Evolutionary conservation across 768 basidiomycete species (phyloP).

Genomic region (Termitomyces sp.): DNA sequence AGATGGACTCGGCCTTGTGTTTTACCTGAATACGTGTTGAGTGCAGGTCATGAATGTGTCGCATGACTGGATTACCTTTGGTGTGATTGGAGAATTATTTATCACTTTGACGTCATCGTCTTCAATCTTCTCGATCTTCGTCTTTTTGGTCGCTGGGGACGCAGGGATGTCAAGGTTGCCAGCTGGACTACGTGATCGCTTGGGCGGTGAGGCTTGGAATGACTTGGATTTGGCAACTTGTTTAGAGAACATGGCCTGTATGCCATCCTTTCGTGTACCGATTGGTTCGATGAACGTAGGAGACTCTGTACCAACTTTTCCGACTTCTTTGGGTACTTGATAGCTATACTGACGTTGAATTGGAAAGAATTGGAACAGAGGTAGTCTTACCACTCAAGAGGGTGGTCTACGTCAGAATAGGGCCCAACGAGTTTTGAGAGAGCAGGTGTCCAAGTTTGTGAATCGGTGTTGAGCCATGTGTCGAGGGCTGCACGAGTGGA

Average conservation of each 20-base stretch:
- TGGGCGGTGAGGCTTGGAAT: not conserved
- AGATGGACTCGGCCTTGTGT: not conserved
- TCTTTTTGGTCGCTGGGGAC: not conserved
- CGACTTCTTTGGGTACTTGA: slow-evolving; percentile 84
- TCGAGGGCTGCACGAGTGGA: slow-evolving; percentile 52
- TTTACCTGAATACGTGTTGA: not conserved
- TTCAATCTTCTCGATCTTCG: not conserved
- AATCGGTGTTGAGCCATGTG: slow-evolving; percentile 74
- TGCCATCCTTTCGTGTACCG: slow-evolving; percentile 77
- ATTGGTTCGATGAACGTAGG: slow-evolving; percentile 80
- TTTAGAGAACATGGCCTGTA: slow-evolving; percentile 74
- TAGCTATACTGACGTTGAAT: slow-evolving; percentile 46
- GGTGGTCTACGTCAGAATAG: slow-evolving; percentile 40
- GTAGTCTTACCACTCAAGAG: slow-evolving; percentile 63
- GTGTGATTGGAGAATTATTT: not conserved
- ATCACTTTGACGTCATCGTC: not conserved
- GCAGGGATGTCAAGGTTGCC: not conserved
- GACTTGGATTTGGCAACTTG: slow-evolving; percentile 30
- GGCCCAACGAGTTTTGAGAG: slow-evolving; percentile 59
- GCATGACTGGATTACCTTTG: not conserved
- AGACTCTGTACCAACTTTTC: slow-evolving; percentile 84
- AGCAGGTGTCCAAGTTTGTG: slow-evolving; percentile 56
- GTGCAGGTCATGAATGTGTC: not conserved
- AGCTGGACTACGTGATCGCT: slow-evolving; percentile 2
- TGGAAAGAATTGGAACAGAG: not conserved